Percentiles rank a stretch among this genome's conserved stretches.
These are phyloP conservation scores for Ceratobasidium sp. DNA, from an alignment of 1,284 basidiomycete genomes.

Conservation along the genomic window DNA sequence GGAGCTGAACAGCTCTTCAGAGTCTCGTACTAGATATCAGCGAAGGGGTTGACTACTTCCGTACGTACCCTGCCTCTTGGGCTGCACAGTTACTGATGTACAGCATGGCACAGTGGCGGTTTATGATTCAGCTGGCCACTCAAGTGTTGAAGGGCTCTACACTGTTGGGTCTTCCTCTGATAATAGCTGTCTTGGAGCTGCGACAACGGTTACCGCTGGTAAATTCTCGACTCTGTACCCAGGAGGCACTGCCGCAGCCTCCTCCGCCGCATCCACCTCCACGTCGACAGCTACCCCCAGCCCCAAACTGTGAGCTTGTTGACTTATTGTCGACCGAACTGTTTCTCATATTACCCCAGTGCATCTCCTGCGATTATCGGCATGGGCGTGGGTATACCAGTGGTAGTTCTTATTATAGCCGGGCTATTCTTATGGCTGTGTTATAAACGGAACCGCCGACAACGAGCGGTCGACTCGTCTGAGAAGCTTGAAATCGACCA, in stretches of 20 bases:
- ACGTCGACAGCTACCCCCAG: background rate
- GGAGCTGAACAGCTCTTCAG: background rate
- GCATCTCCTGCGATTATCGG: constrained; percentile 16
- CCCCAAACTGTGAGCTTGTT: background rate
- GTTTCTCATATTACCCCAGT: background rate
- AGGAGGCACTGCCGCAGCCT: constrained; percentile 6
- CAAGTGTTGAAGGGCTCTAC: constrained; percentile 14
- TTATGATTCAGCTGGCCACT: constrained; percentile 19
- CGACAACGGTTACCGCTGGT: constrained; percentile 23
- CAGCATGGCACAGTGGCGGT: constrained; percentile 1
- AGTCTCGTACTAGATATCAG: constrained; percentile 12
- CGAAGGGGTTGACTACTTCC: constrained; percentile 18
- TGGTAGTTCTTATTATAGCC: background rate
- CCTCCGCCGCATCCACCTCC: background rate
- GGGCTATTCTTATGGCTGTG: constrained; percentile 19
- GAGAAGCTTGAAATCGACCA: constrained; percentile 26
- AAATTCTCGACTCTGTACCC: constrained; percentile 33
- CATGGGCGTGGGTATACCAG: constrained; percentile 13
- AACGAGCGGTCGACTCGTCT: background rate
- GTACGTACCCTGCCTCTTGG: background rate
- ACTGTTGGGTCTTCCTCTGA: constrained; percentile 17
- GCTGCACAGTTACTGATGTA: constrained; percentile 2
- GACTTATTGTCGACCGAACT: background rate
- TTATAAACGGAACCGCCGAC: constrained; percentile 25
- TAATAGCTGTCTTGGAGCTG: constrained; percentile 25